Percentiles rank a stretch among this genome's conserved stretches.
phyloP scores from a whole-genome alignment of 2,329 filamentous ascomycete genomes.

The Cercospora sp. region DNA sequence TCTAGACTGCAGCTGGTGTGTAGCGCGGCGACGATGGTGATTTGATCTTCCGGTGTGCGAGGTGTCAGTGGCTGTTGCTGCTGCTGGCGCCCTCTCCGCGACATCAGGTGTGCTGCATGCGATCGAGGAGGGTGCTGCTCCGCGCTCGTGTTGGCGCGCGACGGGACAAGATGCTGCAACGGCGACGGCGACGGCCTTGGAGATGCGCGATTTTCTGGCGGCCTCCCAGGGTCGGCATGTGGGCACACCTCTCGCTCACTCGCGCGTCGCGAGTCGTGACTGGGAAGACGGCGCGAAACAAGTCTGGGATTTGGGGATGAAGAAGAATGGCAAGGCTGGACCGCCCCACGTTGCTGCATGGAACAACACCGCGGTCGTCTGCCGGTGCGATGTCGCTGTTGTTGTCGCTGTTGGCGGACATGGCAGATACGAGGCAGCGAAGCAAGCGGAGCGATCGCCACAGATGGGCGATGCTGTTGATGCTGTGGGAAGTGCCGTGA shows the following conservation, averaged over 20 bases:
- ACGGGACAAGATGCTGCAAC: background rate
- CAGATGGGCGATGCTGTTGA: background rate
- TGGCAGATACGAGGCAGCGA: background rate
- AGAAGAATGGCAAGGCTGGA: background rate
- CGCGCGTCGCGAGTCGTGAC: background rate
- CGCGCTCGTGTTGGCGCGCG: background rate
- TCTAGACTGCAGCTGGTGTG: background rate
- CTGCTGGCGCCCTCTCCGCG: background rate
- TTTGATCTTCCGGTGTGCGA: background rate
- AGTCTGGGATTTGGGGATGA: background rate
- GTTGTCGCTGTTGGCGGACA: background rate
- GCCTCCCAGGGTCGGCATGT: background rate
- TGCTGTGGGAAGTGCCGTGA: background rate
- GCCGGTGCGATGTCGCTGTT: background rate
- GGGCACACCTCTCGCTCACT: background rate
- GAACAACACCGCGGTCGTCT: background rate
- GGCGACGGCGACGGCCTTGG: background rate
- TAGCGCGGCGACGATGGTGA: background rate
- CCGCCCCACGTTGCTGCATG: background rate
- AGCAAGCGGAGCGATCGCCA: background rate
- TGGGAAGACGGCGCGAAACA: background rate
- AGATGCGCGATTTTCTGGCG: background rate
- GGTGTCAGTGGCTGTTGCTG: background rate
- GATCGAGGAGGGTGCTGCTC: conserved; percentile 1
- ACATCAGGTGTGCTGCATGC: background rate